Percentiles rank a stretch among this genome's conserved stretches.
Evolutionary conservation across 441 rosid species (phyloP).

Genomic region (Populus hybrid): DNA sequence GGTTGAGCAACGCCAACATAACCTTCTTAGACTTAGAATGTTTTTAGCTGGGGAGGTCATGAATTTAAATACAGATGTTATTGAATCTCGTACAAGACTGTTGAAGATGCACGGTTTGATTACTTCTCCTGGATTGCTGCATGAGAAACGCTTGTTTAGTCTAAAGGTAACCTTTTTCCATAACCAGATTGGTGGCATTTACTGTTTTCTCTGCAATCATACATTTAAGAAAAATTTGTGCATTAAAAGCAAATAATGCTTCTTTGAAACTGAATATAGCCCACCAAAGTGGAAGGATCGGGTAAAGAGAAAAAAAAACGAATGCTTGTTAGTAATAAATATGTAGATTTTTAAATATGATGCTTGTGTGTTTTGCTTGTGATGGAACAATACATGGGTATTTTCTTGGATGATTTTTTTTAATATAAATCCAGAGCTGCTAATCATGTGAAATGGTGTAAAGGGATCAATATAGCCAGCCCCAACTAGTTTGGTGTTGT

Average conservation of each 20-base stretch:
- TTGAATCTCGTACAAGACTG: constrained; percentile 53
- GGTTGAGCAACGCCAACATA: constrained; percentile 69
- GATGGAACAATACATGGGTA: background rate
- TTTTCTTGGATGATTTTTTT: too few relatives aligned
- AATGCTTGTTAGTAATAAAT: background rate
- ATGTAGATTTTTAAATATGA: background rate
- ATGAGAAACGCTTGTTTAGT: constrained; percentile 54
- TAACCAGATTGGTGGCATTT: background rate
- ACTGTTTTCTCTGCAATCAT: background rate
- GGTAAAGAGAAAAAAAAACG: background rate
- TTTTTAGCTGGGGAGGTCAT: constrained; percentile 66
- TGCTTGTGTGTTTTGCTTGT: background rate
- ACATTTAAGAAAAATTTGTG: background rate
- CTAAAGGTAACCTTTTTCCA: constrained; percentile 51
- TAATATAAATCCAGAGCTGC: background rate
- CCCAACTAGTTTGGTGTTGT: background rate
- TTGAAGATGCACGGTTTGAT: constrained; percentile 53
- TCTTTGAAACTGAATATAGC: background rate
- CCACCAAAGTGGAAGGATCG: background rate
- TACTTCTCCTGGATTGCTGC: constrained; percentile 44
- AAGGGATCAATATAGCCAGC: background rate
- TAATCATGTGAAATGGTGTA: background rate
- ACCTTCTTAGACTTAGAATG: constrained; percentile 77
- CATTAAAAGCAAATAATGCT: background rate
- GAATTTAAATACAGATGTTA: constrained; percentile 39